Conservation (phyloP, 1,139 yeast species). For the Nakaseomyces sp. region DNA sequence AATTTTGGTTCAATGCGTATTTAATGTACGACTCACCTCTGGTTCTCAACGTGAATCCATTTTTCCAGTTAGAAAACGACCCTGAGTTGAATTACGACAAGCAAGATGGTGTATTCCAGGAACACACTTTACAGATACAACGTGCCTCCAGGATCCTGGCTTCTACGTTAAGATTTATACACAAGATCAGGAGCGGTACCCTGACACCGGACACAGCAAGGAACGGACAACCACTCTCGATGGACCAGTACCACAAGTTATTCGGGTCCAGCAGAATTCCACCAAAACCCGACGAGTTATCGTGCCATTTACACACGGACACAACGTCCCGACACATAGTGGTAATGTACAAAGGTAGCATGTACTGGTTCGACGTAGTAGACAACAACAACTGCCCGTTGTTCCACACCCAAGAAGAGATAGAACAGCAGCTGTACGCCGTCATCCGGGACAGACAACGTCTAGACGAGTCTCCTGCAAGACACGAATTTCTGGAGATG, state of each 20-base stretch:
- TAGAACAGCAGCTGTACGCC: slow-evolving; percentile 61
- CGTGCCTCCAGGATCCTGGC: slow-evolving; percentile 71
- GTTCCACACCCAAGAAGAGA: slow-evolving; percentile 59
- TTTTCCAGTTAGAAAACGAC: slow-evolving; percentile 76
- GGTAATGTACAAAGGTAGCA: slow-evolving; percentile 71
- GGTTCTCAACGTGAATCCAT: slow-evolving; percentile 77
- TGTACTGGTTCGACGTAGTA: slow-evolving; percentile 85
- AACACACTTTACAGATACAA: slow-evolving; percentile 44
- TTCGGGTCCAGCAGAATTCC: slow-evolving; percentile 84
- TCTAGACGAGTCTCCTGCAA: slow-evolving; percentile 34
- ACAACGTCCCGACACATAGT: slow-evolving; percentile 63
- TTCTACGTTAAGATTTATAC: slow-evolving; percentile 64
- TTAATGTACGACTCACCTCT: slow-evolving; percentile 79
- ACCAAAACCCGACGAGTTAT: slow-evolving; percentile 44
- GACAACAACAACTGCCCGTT: slow-evolving; percentile 56
- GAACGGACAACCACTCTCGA: slow-evolving; percentile 60
- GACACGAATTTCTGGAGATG: slow-evolving; percentile 55
- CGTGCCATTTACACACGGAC: slow-evolving; percentile 73
- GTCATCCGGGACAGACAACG: slow-evolving; percentile 43
- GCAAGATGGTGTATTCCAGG: slow-evolving; percentile 14
- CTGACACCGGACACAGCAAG: slow-evolving; percentile 60
- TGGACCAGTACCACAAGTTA: slow-evolving; percentile 78
- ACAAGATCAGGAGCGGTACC: slow-evolving; percentile 66
- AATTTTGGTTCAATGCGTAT: slow-evolving; percentile 85
- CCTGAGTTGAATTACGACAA: slow-evolving; percentile 58